Percentiles rank a stretch among this genome's conserved stretches.
Evolutionary conservation across 495 filamentous ascomycete genomes (phyloP).

Genomic region (Neurospora sp.): DNA sequence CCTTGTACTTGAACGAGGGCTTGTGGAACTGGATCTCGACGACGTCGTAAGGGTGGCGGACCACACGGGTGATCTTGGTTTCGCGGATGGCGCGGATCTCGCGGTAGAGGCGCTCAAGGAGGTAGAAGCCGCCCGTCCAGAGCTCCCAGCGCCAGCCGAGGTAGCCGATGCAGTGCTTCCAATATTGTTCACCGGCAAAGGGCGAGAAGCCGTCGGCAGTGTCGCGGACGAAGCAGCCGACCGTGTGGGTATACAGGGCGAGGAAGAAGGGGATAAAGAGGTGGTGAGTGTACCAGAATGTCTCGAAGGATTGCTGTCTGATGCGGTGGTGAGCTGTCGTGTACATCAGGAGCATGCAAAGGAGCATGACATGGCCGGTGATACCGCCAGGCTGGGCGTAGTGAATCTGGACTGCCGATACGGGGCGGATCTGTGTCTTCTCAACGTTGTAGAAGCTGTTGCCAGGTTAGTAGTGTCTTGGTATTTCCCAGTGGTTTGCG

Average conservation of each 20-base stretch:
- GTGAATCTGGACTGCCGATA: constrained; percentile 84
- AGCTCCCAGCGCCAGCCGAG: constrained; percentile 97
- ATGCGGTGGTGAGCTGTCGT: constrained; percentile 91
- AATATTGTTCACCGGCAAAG: constrained; percentile 71
- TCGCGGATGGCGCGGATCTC: constrained; percentile 72
- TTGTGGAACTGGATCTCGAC: constrained; percentile 97
- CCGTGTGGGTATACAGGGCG: constrained; percentile 89
- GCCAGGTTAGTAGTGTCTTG: constrained; percentile 7
- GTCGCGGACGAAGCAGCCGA: constrained; percentile 90
- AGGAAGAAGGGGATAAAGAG: constrained; percentile 94
- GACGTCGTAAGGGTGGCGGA: constrained; percentile 95
- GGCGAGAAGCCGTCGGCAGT: constrained; percentile 62
- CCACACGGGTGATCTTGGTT: constrained; percentile 86
- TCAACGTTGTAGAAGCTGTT: constrained; percentile 92
- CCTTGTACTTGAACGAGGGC: constrained; percentile 94
- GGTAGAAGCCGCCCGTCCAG: constrained; percentile 73
- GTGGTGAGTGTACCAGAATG: constrained; percentile 99
- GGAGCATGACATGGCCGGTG: constrained; percentile 94
- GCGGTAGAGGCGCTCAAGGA: constrained; percentile 82
- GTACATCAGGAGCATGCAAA: constrained; percentile 98
- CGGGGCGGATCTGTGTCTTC: constrained; percentile 67
- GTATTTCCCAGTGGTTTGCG: background rate
- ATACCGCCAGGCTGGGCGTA: constrained; percentile 84
- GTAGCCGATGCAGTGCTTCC: constrained; percentile 91
- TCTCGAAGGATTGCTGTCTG: constrained; percentile 92